Evolutionary conservation across 352 stramenopile species (phyloP), one percentile per base, ranked within the genome.

Genomic region (Globisporangium barbulae): DNA sequence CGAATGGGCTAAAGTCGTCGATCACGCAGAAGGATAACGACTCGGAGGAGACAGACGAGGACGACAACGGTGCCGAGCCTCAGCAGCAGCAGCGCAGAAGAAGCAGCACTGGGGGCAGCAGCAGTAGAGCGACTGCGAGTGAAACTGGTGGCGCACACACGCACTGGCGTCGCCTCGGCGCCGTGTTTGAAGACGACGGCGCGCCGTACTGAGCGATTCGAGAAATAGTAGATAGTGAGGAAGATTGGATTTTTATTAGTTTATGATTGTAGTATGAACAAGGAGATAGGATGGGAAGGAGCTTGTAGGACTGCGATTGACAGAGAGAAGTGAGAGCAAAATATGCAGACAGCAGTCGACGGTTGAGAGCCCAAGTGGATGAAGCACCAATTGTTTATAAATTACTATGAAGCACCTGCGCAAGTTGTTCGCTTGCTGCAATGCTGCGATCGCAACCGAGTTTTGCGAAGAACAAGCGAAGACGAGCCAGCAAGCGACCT

Each of bases 21-120:
- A 2, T 28, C 25, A 8, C 53, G 31, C 21, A 30, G 37, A 30
- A 61, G 25, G 25, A 2, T 28, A 28, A 28, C 28, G 50, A 47
- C 58, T 58, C 49, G 31, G 58, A 64, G 47, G 58, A 64, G 21
- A 57, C 35, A 2, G 58, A 64, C 13, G 57, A 42, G 25, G 56
- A 63, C 47, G 58, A 10, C 13, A 33, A 10, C 21, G 47, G 22
- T 1, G 13, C 0, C 12, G 21, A 44, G 8, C 7, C 21, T 17
- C 25, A 56, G 7, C 28, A 56, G 50, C 28, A 39, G 15, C 45
- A 31, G 21, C 9, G 15, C 1, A 4, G 13, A 17, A 21, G 37
- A 22, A n/a, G 31, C 2, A 41, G 30, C 25, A 25, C 2, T 28
- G 30, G 17, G 5, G 22, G 13, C 4, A n/a, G 21, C 8, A 42